Base-by-base conservation (phyloP, 225 moss, liverwort and hornwort genomes). In the Marchantia polymorpha region DNA sequence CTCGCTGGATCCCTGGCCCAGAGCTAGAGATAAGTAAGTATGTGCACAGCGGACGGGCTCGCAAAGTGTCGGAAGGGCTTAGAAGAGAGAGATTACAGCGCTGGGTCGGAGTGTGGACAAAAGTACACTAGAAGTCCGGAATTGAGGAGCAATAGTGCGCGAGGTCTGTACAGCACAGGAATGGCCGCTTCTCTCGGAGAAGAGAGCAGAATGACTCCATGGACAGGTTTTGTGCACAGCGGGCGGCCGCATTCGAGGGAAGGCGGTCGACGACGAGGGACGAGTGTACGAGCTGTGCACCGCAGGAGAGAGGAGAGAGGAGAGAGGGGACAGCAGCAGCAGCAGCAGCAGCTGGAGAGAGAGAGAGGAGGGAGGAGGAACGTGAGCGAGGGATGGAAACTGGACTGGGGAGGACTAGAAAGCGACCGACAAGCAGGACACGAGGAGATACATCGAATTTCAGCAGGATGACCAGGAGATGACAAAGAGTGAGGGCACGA, bases 1-100 rank as follows among this genome's bases (percentile, higher is more conserved):
- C 5, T 39, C 39, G 5, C 39, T 39, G 39, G 39, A 39, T 39
- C 39, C 39, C 39, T 39, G 39, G 39, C 39, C 5, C n/a, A n/a
- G n/a, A n/a, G n/a, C n/a, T n/a, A n/a, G n/a, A n/a, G 39, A 39
- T 39, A 39, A 5, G 5, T 39, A 39, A 39, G 39, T 39, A 39
- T 2, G 39, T 39, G 39, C 3, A 39, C 39, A 39, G 39, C 39
- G 5, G 39, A 5, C 39, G 22, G 13, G 52, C 50, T 54, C n/a
- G 49, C 4, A 73, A 52, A 26, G 13, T 67, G 67, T 13, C 22
- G 47, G 52, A 53, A 15, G 13, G 15, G 4, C 53, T 23, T 73
- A n/a, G 76, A 76, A 63, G 76, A 61, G 46, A 63, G 76, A 76
- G 76, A 76, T 61, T 63, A 76, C 61, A 63, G 39, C 76, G 74